A percentile compares a stretch with the other conserved stretches of the same genome.
Evolutionary conservation across 768 basidiomycete genomes (phyloP).

Genomic region (Thelephora aurantiotincta): DNA sequence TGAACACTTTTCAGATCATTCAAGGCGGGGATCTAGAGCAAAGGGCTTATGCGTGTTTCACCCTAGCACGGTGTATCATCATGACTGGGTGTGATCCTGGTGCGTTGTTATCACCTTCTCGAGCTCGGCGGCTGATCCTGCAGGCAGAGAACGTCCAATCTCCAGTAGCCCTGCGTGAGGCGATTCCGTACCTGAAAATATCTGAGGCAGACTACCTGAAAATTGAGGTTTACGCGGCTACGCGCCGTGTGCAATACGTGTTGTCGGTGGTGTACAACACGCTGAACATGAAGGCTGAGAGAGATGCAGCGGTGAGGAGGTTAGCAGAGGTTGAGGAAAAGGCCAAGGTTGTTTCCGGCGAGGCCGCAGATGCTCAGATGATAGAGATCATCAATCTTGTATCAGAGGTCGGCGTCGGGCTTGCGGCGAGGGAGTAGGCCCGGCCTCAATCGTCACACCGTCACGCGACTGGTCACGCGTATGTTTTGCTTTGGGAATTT

Average conservation of each 20-base stretch:
- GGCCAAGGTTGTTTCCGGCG: slow-evolving; percentile 26
- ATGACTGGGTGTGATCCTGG: slow-evolving; percentile 35
- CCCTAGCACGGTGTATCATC: slow-evolving; percentile 61
- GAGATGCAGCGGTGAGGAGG: slow-evolving; percentile 38
- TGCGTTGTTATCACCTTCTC: slow-evolving; percentile 14
- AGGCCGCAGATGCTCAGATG: slow-evolving; percentile 36
- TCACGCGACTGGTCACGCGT: background rate
- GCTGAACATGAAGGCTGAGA: slow-evolving; percentile 35
- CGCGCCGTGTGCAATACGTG: slow-evolving; percentile 60
- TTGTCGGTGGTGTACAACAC: slow-evolving; percentile 63
- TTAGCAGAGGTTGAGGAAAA: slow-evolving; percentile 31
- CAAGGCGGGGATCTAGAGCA: slow-evolving; percentile 62
- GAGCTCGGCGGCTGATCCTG: slow-evolving; percentile 14
- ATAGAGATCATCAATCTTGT: slow-evolving; percentile 44
- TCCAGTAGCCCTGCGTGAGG: slow-evolving; percentile 32
- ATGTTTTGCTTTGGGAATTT: background rate
- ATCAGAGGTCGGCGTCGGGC: slow-evolving; percentile 38
- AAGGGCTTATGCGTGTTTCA: slow-evolving; percentile 62
- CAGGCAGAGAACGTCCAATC: slow-evolving; percentile 1
- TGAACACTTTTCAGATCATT: slow-evolving; percentile 34
- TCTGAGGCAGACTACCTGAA: slow-evolving; percentile 53
- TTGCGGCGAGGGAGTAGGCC: slow-evolving; percentile 23
- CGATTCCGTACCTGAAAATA: slow-evolving; percentile 42
- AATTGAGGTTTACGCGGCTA: slow-evolving; percentile 43
- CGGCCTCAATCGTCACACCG: background rate